These are phyloP conservation scores for Beauveria australis DNA, from an alignment of 2,329 filamentous ascomycete genomes.

Conservation along the genomic window DNA sequence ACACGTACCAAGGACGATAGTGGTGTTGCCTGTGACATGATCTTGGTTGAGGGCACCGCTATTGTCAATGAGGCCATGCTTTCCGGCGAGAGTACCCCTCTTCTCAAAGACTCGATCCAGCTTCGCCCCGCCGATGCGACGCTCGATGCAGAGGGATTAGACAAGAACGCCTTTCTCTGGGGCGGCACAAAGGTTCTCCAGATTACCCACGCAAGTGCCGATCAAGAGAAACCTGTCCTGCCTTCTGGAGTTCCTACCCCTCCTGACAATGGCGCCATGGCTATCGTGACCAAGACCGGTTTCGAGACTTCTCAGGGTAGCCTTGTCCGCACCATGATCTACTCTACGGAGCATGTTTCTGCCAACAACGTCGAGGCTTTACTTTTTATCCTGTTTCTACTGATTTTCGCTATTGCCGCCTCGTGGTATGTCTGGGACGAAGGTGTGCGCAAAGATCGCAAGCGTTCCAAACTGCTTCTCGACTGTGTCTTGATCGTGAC, in stretches of 20 bases:
- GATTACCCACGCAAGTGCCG: constrained; percentile 76
- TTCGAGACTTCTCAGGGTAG: constrained; percentile 98
- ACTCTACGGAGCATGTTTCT: constrained; percentile 97
- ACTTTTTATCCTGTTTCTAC: constrained; percentile 94
- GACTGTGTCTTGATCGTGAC: constrained; percentile 98
- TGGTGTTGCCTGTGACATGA: constrained; percentile 94
- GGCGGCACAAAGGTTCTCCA: constrained; percentile 97
- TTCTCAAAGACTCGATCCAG: constrained; percentile 92
- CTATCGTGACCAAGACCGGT: constrained; percentile 91
- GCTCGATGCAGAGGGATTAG: constrained; percentile 81
- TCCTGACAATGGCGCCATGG: constrained; percentile 89
- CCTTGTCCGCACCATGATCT: constrained; percentile 98
- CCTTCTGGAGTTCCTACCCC: constrained; percentile 72
- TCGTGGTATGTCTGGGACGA: constrained; percentile 99
- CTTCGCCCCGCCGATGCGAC: constrained; percentile 72
- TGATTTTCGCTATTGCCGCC: constrained; percentile 91
- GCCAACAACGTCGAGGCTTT: constrained; percentile 94
- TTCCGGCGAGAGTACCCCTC: constrained; percentile 92
- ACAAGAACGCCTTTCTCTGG: constrained; percentile 95
- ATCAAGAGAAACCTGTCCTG: constrained; percentile 63
- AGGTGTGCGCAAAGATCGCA: constrained; percentile 87
- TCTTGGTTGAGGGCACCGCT: constrained; percentile 86
- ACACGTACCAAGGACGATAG: constrained; percentile 93
- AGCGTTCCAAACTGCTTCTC: constrained; percentile 91
- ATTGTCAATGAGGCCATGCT: constrained; percentile 99